These are phyloP conservation scores for Macrolepiota fuliginosa DNA, from an alignment of 768 basidiomycete genomes.

Conservation along the genomic window DNA sequence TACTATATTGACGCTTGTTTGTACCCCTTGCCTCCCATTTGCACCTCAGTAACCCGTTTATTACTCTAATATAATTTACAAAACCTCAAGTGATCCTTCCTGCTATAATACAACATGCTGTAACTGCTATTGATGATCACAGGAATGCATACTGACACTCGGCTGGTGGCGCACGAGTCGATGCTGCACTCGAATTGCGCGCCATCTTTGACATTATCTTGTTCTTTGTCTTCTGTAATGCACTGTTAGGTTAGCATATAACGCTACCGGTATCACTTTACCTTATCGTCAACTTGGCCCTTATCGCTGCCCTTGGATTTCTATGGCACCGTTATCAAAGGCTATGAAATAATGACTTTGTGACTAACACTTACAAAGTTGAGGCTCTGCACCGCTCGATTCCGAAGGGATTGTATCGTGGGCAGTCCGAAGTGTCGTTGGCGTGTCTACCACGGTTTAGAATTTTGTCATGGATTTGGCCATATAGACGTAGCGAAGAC, in stretches of 20 bases:
- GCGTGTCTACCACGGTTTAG: background rate
- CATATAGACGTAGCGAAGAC: background rate
- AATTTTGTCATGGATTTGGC: background rate
- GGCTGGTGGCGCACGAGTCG: constrained; percentile 6
- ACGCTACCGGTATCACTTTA: background rate
- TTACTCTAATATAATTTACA: constrained; percentile 5
- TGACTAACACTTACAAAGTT: background rate
- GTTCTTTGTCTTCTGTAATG: background rate
- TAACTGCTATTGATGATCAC: background rate
- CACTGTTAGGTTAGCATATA: background rate
- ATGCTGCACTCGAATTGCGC: background rate
- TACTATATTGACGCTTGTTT: constrained; percentile 2
- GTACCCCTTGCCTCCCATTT: background rate
- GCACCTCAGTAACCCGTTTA: background rate
- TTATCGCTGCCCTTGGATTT: constrained; percentile 1
- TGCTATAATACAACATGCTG: background rate
- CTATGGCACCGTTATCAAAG: background rate
- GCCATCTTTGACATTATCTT: constrained; percentile 2
- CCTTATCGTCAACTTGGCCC: background rate
- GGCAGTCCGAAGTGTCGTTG: background rate
- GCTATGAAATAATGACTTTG: background rate
- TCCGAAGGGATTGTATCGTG: constrained; percentile 5
- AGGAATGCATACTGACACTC: constrained; percentile 9
- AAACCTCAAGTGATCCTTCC: background rate
- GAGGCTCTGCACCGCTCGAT: constrained; percentile 1